These are phyloP conservation scores for Pontederia paniculata DNA, from an alignment of 176 grass and related monocot genomes.

Conservation along the genomic window DNA sequence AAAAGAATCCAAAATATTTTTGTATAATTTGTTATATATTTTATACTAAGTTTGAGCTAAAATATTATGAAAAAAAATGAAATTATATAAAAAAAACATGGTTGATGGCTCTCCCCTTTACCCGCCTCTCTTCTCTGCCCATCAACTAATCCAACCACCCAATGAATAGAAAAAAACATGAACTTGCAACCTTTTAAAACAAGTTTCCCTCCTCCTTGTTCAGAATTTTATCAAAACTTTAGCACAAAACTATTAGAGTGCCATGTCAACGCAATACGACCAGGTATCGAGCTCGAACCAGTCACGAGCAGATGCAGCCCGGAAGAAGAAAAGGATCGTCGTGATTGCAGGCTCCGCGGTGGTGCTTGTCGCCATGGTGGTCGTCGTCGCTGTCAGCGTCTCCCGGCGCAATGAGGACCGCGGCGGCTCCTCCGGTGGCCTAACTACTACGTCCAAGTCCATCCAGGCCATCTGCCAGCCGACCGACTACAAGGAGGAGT, in stretches of 20 bases:
- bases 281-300: background rate
- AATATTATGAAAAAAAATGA: background rate
- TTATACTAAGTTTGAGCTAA: too few species aligned
- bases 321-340: slow-evolving; percentile 24
- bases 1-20: too few species aligned
- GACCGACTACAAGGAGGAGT: slow-evolving; percentile 64
- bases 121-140: background rate
- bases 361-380: slow-evolving; percentile 44
- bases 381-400: slow-evolving; percentile 47
- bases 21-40: too few species aligned
- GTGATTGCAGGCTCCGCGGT: slow-evolving; percentile 37
- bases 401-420: slow-evolving; percentile 25
- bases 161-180: too few species aligned
- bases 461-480: slow-evolving; percentile 68
- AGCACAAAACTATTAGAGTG: background rate
- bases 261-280: background rate
- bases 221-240: background rate
- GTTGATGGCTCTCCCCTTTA: background rate
- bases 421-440: slow-evolving; percentile 1
- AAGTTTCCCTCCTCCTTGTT: background rate
- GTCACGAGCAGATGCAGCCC: background rate
- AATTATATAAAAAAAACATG: background rate
- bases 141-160: background rate
- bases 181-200: background rate
- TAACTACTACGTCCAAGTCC: slow-evolving; percentile 57